A percentile compares a stretch with the other conserved stretches of the same genome.
These are phyloP conservation scores for Boletus calvinii DNA, from an alignment of 1,284 basidiomycete species.

Conservation along the genomic window DNA sequence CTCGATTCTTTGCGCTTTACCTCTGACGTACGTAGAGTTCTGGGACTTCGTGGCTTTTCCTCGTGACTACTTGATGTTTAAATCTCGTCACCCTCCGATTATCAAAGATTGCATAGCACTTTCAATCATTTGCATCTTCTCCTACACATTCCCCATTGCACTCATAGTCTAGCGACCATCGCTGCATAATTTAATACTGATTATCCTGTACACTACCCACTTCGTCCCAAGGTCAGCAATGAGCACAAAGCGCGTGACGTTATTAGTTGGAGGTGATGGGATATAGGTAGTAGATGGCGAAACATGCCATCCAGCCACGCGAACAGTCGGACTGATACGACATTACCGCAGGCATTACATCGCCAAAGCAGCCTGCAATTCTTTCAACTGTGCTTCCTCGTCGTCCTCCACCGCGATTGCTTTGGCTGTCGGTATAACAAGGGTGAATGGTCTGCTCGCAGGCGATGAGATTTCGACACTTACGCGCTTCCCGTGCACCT, in stretches of 20 bases:
- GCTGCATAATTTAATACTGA: conserved; percentile 40
- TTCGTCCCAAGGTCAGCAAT: conserved; percentile 23
- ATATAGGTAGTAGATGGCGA: conserved; percentile 36
- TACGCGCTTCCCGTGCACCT: conserved; percentile 58
- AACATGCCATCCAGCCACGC: conserved; percentile 21
- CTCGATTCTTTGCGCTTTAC: conserved; percentile 96
- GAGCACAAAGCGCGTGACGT: conserved; percentile 20
- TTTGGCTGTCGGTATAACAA: conserved; percentile 17
- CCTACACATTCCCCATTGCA: conserved; percentile 24
- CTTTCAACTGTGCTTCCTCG: conserved; percentile 89
- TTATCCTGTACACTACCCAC: conserved; percentile 37
- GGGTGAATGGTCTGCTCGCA: conserved; percentile 8
- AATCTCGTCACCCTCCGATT: conserved; percentile 6
- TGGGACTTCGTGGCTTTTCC: conserved; percentile 75
- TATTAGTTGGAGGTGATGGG: conserved; percentile 32
- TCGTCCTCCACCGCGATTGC: conserved; percentile 74
- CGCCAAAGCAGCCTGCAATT: conserved; percentile 89
- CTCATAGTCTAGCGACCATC: conserved; percentile 32
- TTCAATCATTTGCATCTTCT: conserved; percentile 27
- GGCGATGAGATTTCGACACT: conserved; percentile 31
- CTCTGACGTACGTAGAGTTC: conserved; percentile 88
- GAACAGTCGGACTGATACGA: conserved; percentile 9
- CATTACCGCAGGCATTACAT: conserved; percentile 52
- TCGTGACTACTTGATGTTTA: conserved; percentile 25
- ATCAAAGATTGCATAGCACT: conserved; percentile 22